Evolutionary conservation across 495 filamentous ascomycete genomes (phyloP).

Genomic region (Penicillium chermesinum): DNA sequence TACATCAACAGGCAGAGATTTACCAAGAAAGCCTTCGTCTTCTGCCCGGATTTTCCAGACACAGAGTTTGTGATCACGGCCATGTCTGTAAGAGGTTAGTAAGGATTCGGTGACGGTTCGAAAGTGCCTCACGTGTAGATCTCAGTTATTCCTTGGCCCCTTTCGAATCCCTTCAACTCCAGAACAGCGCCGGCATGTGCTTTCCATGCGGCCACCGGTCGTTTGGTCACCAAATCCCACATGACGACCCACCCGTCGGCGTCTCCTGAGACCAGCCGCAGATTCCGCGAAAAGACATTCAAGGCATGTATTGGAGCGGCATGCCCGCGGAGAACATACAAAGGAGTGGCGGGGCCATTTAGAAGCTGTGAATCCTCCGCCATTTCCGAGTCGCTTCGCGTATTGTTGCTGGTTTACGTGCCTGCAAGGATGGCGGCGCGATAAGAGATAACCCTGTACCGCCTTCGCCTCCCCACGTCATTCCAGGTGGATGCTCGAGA

Average conservation of each 20-base stretch:
- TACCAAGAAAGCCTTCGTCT: conserved; percentile 57
- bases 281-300: conserved; percentile 65
- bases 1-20: conserved; percentile 62
- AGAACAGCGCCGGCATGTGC: conserved; percentile 78
- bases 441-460: too few relatives aligned
- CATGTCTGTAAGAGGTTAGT: conserved; percentile 57
- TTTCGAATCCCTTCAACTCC: conserved; percentile 56
- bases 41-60: conserved; percentile 68
- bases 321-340: conserved; percentile 86
- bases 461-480: too few relatives aligned
- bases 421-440: neutral
- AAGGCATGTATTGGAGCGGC: conserved; percentile 73
- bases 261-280: conserved; percentile 79
- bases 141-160: conserved; percentile 48
- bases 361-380: neutral
- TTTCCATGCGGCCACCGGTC: conserved; percentile 81
- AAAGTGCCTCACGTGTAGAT: conserved; percentile 58
- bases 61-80: conserved; percentile 79
- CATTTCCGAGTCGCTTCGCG: neutral
- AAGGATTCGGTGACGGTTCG: neutral
- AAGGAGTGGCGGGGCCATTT: conserved; percentile 57
- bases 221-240: conserved; percentile 79
- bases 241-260: conserved; percentile 83
- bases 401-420: neutral
- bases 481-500: too few relatives aligned